Percentiles rank a stretch among this genome's conserved stretches.
These are phyloP conservation scores for Dryadomyces sulphureus DNA, from an alignment of 2,329 filamentous ascomycete species.

Conservation along the genomic window DNA sequence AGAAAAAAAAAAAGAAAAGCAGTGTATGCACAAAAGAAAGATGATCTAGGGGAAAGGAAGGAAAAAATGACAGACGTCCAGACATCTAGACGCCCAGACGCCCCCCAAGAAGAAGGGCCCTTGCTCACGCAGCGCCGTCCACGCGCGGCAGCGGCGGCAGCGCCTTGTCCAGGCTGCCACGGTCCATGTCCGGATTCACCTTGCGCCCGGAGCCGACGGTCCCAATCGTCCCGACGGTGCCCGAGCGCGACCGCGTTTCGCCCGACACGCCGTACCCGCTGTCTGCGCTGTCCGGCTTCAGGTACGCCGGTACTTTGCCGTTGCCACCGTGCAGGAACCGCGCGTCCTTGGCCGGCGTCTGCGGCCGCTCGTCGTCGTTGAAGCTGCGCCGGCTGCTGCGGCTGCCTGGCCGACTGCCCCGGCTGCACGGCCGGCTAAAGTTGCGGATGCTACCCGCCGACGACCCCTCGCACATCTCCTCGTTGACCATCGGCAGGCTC, in stretches of 20 bases:
- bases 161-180: slow-evolving; percentile 44
- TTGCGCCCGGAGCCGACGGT: slow-evolving; percentile 15
- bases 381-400: neutral
- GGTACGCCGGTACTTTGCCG: slow-evolving; percentile 19
- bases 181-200: slow-evolving; percentile 27
- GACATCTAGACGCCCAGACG: no score
- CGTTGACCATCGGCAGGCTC: slow-evolving; percentile 70
- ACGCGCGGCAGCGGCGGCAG: slow-evolving; percentile 38
- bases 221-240: slow-evolving; percentile 11
- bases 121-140: slow-evolving; percentile 4
- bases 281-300: slow-evolving; percentile 32
- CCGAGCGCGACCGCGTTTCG: slow-evolving; percentile 13
- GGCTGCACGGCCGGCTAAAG: no score
- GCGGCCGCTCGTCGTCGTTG: slow-evolving; percentile 20
- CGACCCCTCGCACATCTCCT: slow-evolving; percentile 64
- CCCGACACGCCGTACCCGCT: slow-evolving; percentile 27
- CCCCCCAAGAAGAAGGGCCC: no score
- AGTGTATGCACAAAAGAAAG: neutral
- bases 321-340: slow-evolving; percentile 14
- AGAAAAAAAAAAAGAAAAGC: neutral
- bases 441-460: slow-evolving; percentile 51
- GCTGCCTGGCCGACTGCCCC: slow-evolving; percentile 24
- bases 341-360: slow-evolving; percentile 27
- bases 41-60: neutral
- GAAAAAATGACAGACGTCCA: neutral